These are phyloP conservation scores for Corynespora cassiicola DNA, from an alignment of 2,329 filamentous ascomycete species.

Conservation along the genomic window DNA sequence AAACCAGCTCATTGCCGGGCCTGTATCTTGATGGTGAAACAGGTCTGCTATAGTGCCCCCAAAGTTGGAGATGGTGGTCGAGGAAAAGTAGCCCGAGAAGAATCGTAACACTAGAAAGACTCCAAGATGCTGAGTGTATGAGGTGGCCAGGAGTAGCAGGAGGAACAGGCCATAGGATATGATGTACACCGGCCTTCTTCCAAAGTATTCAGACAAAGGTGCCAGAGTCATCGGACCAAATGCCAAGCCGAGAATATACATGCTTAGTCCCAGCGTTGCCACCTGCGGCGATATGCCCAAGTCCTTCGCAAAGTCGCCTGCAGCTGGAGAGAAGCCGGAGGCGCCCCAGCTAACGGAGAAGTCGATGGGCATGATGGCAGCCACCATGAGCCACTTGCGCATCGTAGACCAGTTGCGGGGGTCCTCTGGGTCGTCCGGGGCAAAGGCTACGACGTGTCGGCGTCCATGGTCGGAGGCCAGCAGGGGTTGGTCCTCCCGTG, in stretches of 20 bases:
- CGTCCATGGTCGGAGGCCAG: constrained; percentile 1
- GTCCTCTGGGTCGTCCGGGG: constrained; percentile 30
- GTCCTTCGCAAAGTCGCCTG: constrained; percentile 49
- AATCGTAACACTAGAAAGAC: constrained; percentile 53
- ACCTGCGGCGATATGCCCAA: constrained; percentile 50
- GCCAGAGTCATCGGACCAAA: constrained; percentile 47
- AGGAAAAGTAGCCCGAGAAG: constrained; percentile 53
- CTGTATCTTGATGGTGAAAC: constrained; percentile 50
- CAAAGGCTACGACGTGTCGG: constrained; percentile 31
- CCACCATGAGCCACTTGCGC: constrained; percentile 45
- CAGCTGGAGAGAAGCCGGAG: constrained; percentile 55
- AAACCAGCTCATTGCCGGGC: constrained; percentile 50
- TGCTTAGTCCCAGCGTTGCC: constrained; percentile 53
- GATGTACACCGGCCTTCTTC: constrained; percentile 52
- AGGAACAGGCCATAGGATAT: constrained; percentile 52
- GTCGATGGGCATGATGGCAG: constrained; percentile 43
- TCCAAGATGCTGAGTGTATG: constrained; percentile 49
- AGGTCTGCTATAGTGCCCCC: constrained; percentile 56
- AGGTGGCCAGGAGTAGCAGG: constrained; percentile 51
- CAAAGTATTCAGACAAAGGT: constrained; percentile 48
- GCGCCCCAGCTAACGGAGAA: constrained; percentile 52
- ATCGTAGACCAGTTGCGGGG: constrained; percentile 41
- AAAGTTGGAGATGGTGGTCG: constrained; percentile 47
- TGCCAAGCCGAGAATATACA: constrained; percentile 56
- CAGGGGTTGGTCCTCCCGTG: constrained; percentile 9